These are phyloP conservation scores for Medicago arabica DNA, from an alignment of 306 rosid genomes.

Conservation along the genomic window DNA sequence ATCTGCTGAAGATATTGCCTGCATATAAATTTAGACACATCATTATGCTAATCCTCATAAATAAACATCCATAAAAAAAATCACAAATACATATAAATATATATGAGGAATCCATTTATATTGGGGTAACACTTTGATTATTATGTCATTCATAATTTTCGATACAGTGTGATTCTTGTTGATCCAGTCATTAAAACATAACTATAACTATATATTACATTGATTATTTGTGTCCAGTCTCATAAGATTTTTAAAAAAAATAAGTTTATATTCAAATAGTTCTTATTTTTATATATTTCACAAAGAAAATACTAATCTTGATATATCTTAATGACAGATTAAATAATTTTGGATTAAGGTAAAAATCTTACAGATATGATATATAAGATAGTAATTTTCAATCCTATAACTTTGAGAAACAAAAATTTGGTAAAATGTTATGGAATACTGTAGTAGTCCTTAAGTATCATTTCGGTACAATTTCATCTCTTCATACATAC, in stretches of 20 bases:
- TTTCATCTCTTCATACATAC: background rate
- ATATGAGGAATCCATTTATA: background rate
- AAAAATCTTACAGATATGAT: background rate
- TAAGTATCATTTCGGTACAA: background rate
- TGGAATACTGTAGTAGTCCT: background rate
- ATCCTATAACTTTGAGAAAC: background rate
- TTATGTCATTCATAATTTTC: background rate
- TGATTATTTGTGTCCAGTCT: background rate
- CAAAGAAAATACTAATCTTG: background rate
- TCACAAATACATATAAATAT: background rate
- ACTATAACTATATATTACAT: background rate
- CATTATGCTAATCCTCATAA: conserved; percentile 24
- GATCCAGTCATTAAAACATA: background rate
- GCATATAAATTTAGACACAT: conserved; percentile 40
- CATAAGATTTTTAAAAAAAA: background rate
- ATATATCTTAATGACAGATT: background rate
- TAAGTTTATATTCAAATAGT: background rate
- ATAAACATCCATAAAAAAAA: background rate
- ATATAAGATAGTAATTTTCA: background rate
- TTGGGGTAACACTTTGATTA: no score
- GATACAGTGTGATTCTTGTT: background rate
- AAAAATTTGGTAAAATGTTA: background rate
- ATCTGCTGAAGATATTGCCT: conserved; percentile 92
- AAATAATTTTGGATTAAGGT: background rate
- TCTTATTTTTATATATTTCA: background rate